Base-by-base conservation (phyloP, 2,329 filamentous ascomycete genomes). In the Cadophora sp. region DNA sequence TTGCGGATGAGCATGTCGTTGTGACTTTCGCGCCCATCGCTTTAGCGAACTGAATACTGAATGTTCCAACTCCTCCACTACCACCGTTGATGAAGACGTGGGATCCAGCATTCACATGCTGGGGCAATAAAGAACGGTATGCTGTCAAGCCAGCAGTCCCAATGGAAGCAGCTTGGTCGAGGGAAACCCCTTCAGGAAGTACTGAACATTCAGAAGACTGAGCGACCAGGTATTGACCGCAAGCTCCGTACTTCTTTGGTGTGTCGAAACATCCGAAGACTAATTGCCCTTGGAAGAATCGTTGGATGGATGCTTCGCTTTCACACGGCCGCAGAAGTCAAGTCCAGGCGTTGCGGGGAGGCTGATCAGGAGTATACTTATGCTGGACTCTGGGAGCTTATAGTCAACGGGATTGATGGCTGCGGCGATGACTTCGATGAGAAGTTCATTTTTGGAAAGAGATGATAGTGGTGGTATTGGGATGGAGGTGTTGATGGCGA, bases 11-110 rank as follows among this genome's bases (percentile, higher is more conserved):
- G 73, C 89, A 91, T 2, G 82, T 83, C 1, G 81, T 80, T 1
- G 84, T 86, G 39, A 91, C 88, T 65, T 84, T 79, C 68, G 85
- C 88, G 0, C 87, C 88, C 1, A 87, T 72, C 0, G 80, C 79
- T 74, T 89, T 90, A 7, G 87, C 88, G 53, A 91, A 83, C 73
- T 91, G 89, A 64, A 91, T 86, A 0, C 81, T 83, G 65, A 83
- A 89, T 0, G 83, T 81, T 0, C 89, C 89, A 0, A 82, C 84
- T 0, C 88, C 89, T 4, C 89, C 89, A 8, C 83, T 86, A 0
- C 87, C 88, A n/a, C 87, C 88, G 69, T 91, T 90, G 75, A 91
- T 83, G 71, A 90, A 86, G 6, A 91, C 81, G 71, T 82, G 83
- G 59, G 85, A 81, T 20, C 86, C 86, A 4, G 76, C 69, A 27